Evolutionary conservation across 441 rosid genomes (phyloP), one percentile per base, ranked within the genome.

Genomic region (Euphorbia schlechtendalii): DNA sequence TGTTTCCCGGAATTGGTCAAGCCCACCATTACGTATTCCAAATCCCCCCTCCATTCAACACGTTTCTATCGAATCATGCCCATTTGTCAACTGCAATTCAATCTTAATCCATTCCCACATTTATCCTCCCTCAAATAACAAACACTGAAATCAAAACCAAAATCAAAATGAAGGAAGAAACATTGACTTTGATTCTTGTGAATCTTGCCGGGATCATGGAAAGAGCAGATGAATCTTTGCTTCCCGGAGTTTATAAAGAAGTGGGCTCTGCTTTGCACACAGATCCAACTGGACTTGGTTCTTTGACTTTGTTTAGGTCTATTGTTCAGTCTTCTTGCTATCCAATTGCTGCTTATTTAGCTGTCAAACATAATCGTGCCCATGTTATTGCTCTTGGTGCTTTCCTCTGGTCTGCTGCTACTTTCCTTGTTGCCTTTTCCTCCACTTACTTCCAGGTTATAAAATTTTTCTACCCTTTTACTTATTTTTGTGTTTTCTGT

Each of bases 121-220:
- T 57, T 2, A 36, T 59, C 27, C 22, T 27, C 14, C 0, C 8
- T 18, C 12, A 36, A 10, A 14, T 46, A 46, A 4, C 18, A 9
- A 17, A 2, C 14, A 38, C n/a, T 18, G 28, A 1, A 58, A 18
- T 0, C 4, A 17, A 10, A 13, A 20, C 3, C 53, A 20, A 15
- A 52, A 18, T 4, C 56, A 12, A 66, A 24, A 82, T 84, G 89
- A 87, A 81, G 67, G 64, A 76, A 38, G 95, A 86, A 70, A 67
- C 81, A 63, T 36, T 86, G 77, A 90, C 91, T 22, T 67, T 90
- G 69, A 11, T 85, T 30, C 87, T 86, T 64, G 92, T 86, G 73
- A 88, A 90, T 73, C 74, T 88, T 6, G 96, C 97, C 6, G 96
- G 89, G 66, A 86, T 93, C 64, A 86, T 90, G 98, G 96, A 93